A percentile compares a stretch with the other conserved stretches of the same genome.
Evolutionary conservation across 768 basidiomycete species (phyloP).

Genomic region (Lactarius deliciosus): DNA sequence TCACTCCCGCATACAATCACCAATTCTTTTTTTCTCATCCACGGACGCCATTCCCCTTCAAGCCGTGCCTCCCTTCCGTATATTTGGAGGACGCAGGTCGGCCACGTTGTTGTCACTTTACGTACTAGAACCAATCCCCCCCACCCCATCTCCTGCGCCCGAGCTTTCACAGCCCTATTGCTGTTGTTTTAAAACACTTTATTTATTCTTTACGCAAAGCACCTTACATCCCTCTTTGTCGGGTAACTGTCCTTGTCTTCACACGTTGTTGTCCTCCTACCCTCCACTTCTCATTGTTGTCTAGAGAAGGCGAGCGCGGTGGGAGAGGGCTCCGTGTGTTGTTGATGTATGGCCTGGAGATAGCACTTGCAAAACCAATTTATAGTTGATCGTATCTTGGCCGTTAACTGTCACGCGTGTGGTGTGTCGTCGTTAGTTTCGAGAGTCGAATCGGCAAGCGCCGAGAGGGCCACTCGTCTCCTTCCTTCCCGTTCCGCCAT

Average conservation of each 20-base stretch:
- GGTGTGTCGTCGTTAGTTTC: neutral
- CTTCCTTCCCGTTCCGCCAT: conserved; percentile 40
- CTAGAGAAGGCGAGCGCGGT: conserved; percentile 56
- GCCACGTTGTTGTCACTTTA: conserved; percentile 20
- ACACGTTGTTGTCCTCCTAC: conserved; percentile 62
- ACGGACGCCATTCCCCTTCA: conserved; percentile 80
- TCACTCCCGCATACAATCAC: conserved; percentile 40
- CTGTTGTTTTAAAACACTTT: conserved; percentile 26
- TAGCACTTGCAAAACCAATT: conserved; percentile 12
- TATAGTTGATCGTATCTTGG: neutral
- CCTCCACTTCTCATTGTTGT: conserved; percentile 49
- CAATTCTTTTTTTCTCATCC: conserved; percentile 41
- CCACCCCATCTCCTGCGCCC: conserved; percentile 32
- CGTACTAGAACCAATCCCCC: conserved; percentile 27
- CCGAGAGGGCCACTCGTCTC: conserved; percentile 9
- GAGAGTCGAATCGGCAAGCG: conserved; percentile 9
- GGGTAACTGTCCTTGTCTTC: conserved; percentile 24
- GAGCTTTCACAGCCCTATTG: conserved; percentile 31
- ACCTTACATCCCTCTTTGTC: conserved; percentile 24
- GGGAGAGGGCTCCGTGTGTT: conserved; percentile 72
- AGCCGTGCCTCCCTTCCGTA: conserved; percentile 33
- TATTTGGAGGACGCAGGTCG: conserved; percentile 11
- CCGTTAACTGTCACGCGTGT: neutral
- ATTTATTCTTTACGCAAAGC: conserved; percentile 26
- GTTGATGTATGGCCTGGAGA: conserved; percentile 28